These are phyloP conservation scores for Starmera quercuum DNA, from an alignment of 805 yeast genomes.

Conservation along the genomic window DNA sequence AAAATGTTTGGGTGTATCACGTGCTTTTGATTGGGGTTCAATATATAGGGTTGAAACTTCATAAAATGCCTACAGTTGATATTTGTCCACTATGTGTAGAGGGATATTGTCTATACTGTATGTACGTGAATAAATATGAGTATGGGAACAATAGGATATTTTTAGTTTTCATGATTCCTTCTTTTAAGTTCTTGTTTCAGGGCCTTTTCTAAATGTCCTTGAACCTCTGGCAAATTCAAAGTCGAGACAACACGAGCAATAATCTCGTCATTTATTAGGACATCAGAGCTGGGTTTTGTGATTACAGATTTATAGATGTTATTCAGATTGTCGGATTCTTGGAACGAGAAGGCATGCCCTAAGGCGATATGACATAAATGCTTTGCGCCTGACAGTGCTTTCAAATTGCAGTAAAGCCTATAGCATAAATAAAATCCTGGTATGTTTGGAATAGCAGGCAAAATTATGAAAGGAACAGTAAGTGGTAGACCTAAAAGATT, in stretches of 20 bases:
- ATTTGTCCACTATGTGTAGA: too few relatives aligned
- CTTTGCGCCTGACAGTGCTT: conserved; percentile 67
- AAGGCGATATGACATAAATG: conserved; percentile 56
- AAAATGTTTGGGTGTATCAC: too few relatives aligned
- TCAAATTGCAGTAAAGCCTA: conserved; percentile 77
- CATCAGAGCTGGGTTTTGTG: conserved; percentile 12
- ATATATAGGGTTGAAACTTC: too few relatives aligned
- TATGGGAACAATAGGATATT: too few relatives aligned
- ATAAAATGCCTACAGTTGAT: too few relatives aligned
- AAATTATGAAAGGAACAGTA: conserved; percentile 67
- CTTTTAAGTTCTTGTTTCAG: conserved; percentile 53
- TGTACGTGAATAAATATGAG: too few relatives aligned
- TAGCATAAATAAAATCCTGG: conserved; percentile 86
- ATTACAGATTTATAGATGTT: conserved; percentile 15
- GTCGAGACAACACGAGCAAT: conserved; percentile 37
- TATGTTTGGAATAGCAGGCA: conserved; percentile 86
- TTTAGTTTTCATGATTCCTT: too few relatives aligned
- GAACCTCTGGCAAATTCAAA: conserved; percentile 37
- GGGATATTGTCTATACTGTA: too few relatives aligned
- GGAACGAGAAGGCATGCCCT: conserved; percentile 29
- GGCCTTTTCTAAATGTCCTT: conserved; percentile 41
- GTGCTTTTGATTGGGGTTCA: too few relatives aligned
- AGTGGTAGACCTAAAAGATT: conserved; percentile 64
- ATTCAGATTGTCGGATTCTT: conserved; percentile 23
- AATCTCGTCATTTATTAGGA: conserved; percentile 37